These are phyloP conservation scores for Tanacetum coccineum DNA, from an alignment of 129 eudicot species.

Conservation along the genomic window DNA sequence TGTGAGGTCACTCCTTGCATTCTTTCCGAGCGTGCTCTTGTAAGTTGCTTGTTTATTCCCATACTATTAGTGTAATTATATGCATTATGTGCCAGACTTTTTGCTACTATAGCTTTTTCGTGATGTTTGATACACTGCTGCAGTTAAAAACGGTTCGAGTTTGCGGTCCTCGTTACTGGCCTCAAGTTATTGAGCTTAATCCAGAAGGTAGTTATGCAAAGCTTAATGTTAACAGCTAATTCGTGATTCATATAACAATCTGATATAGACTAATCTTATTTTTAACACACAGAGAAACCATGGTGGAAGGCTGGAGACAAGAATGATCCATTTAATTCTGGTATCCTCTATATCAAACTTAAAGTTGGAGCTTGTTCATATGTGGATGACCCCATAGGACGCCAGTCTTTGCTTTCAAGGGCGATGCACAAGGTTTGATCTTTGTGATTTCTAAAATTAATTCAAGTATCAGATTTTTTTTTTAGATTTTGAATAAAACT, in stretches of 20 bases:
- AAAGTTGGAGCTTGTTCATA: slow-evolving; percentile 97
- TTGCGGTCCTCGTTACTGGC: slow-evolving; percentile 99
- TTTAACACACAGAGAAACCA: slow-evolving; percentile 59
- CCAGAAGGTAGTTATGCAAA: slow-evolving; percentile 63
- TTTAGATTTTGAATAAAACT: background rate
- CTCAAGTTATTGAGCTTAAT: slow-evolving; percentile 80
- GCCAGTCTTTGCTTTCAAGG: slow-evolving; percentile 89
- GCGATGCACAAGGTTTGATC: slow-evolving; percentile 86
- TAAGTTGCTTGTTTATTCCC: slow-evolving; percentile 34
- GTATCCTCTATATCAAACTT: slow-evolving; percentile 78
- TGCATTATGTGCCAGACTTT: too few relatives aligned
- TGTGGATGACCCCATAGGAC: slow-evolving; percentile 90
- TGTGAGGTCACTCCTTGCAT: slow-evolving; percentile 96
- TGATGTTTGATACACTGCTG: slow-evolving; percentile 27
- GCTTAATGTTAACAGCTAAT: slow-evolving; percentile 19
- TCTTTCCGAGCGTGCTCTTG: slow-evolving; percentile 89
- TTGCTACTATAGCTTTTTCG: background rate
- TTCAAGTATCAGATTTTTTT: background rate
- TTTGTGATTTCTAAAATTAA: slow-evolving; percentile 6
- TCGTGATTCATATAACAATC: background rate
- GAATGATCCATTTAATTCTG: slow-evolving; percentile 85
- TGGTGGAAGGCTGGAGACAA: slow-evolving; percentile 87
- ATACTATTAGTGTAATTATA: background rate
- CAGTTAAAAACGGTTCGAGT: slow-evolving; percentile 87
- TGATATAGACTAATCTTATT: background rate